Evolutionary conservation across 371 early-diverging fungal species (phyloP).

Genomic region (Sporodiniella umbellata): DNA sequence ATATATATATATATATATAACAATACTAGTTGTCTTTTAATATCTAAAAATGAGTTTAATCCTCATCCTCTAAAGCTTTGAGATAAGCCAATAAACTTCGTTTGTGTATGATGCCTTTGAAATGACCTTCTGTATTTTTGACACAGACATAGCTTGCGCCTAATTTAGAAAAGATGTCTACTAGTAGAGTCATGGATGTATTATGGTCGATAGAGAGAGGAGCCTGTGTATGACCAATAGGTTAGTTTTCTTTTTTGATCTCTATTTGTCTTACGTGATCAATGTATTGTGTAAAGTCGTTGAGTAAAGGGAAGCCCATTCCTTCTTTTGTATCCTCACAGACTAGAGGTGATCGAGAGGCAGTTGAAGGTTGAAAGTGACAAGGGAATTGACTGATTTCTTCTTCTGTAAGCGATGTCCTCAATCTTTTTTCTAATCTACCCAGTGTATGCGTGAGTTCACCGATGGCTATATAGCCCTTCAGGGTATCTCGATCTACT

Average conservation of each 20-base stretch:
- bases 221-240: slow-evolving; percentile 52
- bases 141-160: slow-evolving; percentile 69
- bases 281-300: slow-evolving; percentile 71
- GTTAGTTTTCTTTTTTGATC: background rate
- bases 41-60: background rate
- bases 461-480: slow-evolving; percentile 82
- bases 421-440: slow-evolving; percentile 31
- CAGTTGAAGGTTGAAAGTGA: slow-evolving; percentile 19
- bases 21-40: too few relatives aligned
- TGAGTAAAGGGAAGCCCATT: background rate
- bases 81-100: slow-evolving; percentile 66
- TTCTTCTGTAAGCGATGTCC: slow-evolving; percentile 32
- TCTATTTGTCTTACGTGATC: slow-evolving; percentile 54
- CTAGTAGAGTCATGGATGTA: slow-evolving; percentile 82
- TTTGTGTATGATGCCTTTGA: slow-evolving; percentile 76
- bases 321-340: background rate
- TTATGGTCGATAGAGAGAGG: slow-evolving; percentile 73
- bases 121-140: slow-evolving; percentile 52
- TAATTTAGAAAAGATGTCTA: slow-evolving; percentile 84
- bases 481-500: slow-evolving; percentile 62
- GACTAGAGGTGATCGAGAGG: too few relatives aligned
- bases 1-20: too few relatives aligned
- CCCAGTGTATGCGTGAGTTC: slow-evolving; percentile 80
- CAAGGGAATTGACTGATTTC: slow-evolving; percentile 26
- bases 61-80: slow-evolving; percentile 54